Percentiles rank a stretch among this genome's conserved stretches.
Evolutionary conservation across 768 basidiomycete species (phyloP).

Genomic region (Phaeotremella skinneri): DNA sequence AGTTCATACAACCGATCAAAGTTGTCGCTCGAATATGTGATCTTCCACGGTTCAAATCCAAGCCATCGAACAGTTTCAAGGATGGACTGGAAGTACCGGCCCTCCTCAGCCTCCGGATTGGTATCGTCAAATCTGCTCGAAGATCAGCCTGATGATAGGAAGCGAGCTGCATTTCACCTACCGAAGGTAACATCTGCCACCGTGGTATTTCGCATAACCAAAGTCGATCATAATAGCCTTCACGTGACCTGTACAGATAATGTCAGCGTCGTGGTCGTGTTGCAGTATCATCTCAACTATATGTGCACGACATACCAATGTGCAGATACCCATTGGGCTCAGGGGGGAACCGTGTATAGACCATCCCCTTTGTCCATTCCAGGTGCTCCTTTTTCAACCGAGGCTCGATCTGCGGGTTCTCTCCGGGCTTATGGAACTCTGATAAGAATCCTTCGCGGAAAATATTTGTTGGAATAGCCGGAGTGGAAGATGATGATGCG

Average conservation of each 20-base stretch:
- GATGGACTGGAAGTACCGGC: conserved; percentile 91
- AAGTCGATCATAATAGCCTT: conserved; percentile 98
- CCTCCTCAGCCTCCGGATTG: conserved; percentile 97
- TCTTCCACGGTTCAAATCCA: conserved; percentile 96
- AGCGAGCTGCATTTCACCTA: conserved; percentile 13
- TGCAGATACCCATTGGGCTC: conserved; percentile 95
- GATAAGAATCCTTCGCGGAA: conserved; percentile 96
- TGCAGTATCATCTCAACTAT: too few species aligned
- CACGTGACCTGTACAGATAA: conserved; percentile 76
- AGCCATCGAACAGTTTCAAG: conserved; percentile 94
- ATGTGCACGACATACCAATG: conserved; percentile 42
- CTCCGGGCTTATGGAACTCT: conserved; percentile 86
- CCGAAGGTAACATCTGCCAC: conserved; percentile 88
- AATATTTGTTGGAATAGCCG: conserved; percentile 58
- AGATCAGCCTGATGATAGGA: background rate
- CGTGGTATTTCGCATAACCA: conserved; percentile 92
- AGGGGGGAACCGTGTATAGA: conserved; percentile 95
- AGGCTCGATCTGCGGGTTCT: conserved; percentile 79
- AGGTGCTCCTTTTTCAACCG: conserved; percentile 78
- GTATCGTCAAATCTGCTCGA: conserved; percentile 77
- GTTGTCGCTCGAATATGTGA: conserved; percentile 98
- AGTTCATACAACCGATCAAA: conserved; percentile 82
- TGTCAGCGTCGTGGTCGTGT: background rate
- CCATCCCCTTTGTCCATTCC: conserved; percentile 71
- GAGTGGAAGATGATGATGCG: conserved; percentile 37